Conservation (phyloP, 352 stramenopile species). For the Thraustochytrium sp. region DNA sequence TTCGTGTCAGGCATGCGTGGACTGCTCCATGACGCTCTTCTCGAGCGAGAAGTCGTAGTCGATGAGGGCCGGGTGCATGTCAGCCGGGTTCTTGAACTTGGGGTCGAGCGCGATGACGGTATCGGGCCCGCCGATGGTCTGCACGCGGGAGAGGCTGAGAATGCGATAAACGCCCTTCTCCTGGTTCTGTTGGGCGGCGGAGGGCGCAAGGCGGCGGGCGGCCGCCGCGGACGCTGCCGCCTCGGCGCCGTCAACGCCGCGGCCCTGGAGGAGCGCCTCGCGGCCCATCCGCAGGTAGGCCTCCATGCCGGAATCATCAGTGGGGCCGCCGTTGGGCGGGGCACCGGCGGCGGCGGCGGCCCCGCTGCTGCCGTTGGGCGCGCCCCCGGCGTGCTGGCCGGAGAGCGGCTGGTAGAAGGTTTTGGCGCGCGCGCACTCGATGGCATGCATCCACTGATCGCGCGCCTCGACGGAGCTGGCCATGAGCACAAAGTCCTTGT, state of each 20-base stretch:
- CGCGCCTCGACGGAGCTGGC: neutral
- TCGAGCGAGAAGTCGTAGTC: constrained; percentile 33
- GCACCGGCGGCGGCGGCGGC: neutral
- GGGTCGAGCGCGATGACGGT: neutral
- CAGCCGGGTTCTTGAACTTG: constrained; percentile 4
- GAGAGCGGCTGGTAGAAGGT: constrained; percentile 22
- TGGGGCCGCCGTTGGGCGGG: neutral
- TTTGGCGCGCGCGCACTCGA: neutral
- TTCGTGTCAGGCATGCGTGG: neutral
- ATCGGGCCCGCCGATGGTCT: constrained; percentile 15
- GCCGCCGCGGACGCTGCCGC: neutral
- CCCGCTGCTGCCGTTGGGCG: neutral
- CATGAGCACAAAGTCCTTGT: constrained; percentile 28
- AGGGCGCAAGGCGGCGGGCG: neutral
- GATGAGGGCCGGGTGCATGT: neutral
- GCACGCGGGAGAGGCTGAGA: neutral
- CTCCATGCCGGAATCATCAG: neutral
- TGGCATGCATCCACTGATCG: constrained; percentile 32
- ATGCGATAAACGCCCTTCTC: constrained; percentile 24
- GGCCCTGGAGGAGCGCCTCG: neutral
- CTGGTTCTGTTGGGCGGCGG: no score
- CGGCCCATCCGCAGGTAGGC: constrained; percentile 34
- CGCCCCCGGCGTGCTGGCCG: neutral
- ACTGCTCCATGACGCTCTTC: neutral
- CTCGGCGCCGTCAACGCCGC: neutral